A percentile compares a stretch with the other conserved stretches of the same genome.
Evolutionary conservation across 352 stramenopile genomes (phyloP).

Genomic region (Phytophthora pistaciae): DNA sequence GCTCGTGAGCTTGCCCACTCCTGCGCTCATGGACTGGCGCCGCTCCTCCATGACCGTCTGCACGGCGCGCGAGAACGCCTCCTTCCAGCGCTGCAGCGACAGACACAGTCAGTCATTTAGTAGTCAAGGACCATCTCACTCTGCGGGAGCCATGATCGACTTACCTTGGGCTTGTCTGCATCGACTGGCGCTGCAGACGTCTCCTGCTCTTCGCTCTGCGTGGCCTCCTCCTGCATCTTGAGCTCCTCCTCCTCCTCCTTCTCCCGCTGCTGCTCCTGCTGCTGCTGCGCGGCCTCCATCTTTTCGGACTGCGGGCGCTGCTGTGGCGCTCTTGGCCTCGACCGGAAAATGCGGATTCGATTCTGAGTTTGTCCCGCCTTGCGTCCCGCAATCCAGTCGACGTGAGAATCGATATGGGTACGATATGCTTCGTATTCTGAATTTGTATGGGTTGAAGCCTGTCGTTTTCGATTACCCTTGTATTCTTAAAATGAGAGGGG

Average conservation of each 20-base stretch:
- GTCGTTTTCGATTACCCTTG: too few species aligned
- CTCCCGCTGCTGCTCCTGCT: slow-evolving; percentile 2
- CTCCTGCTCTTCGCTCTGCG: slow-evolving; percentile 1
- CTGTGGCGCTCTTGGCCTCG: background rate
- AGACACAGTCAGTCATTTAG: slow-evolving; percentile 5
- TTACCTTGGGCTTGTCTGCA: slow-evolving; percentile 30
- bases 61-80: slow-evolving; percentile 25
- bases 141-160: background rate
- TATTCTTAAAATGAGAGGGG: background rate
- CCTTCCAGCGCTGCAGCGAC: slow-evolving; percentile 40
- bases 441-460: too few species aligned
- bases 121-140: slow-evolving; percentile 27
- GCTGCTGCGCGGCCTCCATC: slow-evolving; percentile 16
- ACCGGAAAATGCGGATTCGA: background rate
- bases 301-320: background rate
- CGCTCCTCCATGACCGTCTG: slow-evolving; percentile 35
- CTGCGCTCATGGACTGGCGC: slow-evolving; percentile 3
- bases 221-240: slow-evolving; percentile 1
- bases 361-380: background rate
- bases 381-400: background rate
- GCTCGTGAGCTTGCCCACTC: slow-evolving; percentile 25
- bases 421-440: too few species aligned
- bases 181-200: background rate
- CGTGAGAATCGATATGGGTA: background rate
- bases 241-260: background rate